phyloP scores from a whole-genome alignment of 805 yeast species.

The Saccharomyces paradoxus region DNA sequence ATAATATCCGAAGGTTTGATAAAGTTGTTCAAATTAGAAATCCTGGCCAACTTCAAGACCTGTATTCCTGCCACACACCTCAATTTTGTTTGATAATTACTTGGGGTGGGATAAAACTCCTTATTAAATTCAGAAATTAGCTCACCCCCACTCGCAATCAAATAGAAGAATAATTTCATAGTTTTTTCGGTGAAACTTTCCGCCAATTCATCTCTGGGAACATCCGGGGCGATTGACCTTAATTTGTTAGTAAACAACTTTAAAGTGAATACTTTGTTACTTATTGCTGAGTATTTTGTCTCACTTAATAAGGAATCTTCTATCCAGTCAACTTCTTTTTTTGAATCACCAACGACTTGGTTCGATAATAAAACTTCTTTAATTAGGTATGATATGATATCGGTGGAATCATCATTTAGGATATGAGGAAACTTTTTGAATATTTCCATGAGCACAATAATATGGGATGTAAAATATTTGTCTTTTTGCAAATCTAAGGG shows the following conservation, averaged over 20 bases:
- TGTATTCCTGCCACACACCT: slow-evolving; percentile 61
- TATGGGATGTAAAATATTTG: slow-evolving; percentile 41
- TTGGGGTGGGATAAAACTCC: slow-evolving; percentile 53
- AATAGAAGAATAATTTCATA: slow-evolving; percentile 54
- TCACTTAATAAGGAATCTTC: slow-evolving; percentile 39
- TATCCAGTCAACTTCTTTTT: slow-evolving; percentile 38
- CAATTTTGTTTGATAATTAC: slow-evolving; percentile 47
- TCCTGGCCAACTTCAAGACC: slow-evolving; percentile 55
- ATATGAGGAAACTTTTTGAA: slow-evolving; percentile 41
- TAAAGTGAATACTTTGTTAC: slow-evolving; percentile 46
- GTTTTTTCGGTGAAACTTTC: slow-evolving; percentile 51
- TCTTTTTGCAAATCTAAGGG: slow-evolving; percentile 40
- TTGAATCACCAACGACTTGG: slow-evolving; percentile 27
- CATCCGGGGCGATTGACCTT: slow-evolving; percentile 29
- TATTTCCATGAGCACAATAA: slow-evolving; percentile 54
- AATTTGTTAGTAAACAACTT: slow-evolving; percentile 55
- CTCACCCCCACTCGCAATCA: slow-evolving; percentile 74
- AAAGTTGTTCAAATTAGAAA: slow-evolving; percentile 42
- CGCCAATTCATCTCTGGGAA: slow-evolving; percentile 32
- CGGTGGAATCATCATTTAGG: slow-evolving; percentile 46
- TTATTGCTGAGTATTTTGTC: slow-evolving; percentile 28
- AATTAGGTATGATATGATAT: slow-evolving; percentile 51
- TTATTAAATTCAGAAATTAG: slow-evolving; percentile 40
- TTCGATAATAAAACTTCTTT: slow-evolving; percentile 55
- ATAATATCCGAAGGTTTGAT: slow-evolving; percentile 46